Evolutionary conservation across 805 yeast genomes (phyloP).

Genomic region (Ogataea henricii): DNA sequence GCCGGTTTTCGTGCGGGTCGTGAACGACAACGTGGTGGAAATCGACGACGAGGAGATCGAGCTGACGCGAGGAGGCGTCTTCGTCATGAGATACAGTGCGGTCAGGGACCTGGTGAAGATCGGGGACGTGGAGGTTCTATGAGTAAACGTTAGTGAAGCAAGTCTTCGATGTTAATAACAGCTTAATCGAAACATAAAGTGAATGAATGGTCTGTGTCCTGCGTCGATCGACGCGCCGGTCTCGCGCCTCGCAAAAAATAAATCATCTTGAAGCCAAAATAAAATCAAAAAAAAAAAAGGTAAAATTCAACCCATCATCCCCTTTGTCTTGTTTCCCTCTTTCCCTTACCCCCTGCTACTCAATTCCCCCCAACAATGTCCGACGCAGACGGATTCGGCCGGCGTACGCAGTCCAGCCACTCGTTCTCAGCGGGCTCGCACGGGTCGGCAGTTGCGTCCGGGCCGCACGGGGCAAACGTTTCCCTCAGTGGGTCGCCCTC

Average conservation of each 20-base stretch:
- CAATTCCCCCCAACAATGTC: slow-evolving; percentile 1
- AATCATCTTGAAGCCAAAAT: not conserved
- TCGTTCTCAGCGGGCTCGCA: slow-evolving; percentile 10
- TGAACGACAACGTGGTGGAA: slow-evolving; percentile 38
- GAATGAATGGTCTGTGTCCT: no score
- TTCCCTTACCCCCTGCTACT: not conserved
- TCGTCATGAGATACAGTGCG: slow-evolving; percentile 68
- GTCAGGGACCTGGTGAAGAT: slow-evolving; percentile 42
- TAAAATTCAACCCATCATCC: not conserved
- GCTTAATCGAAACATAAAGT: no score
- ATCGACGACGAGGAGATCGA: slow-evolving; percentile 60
- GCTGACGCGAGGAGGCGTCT: slow-evolving; percentile 64
- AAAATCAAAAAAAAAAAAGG: no score
- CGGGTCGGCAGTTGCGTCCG: not conserved
- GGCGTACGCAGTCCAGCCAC: slow-evolving; percentile 1
- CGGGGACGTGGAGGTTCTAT: slow-evolving; percentile 47
- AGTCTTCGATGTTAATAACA: no score
- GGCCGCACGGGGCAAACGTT: slow-evolving; percentile 8
- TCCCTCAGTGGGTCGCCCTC: slow-evolving; percentile 26
- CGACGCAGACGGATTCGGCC: slow-evolving; percentile 4
- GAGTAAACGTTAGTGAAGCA: not conserved
- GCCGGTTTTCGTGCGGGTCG: slow-evolving; percentile 73
- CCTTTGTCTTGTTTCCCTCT: not conserved
- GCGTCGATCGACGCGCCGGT: slow-evolving; percentile 1
- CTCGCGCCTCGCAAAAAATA: not conserved